phyloP scores from a whole-genome alignment of 129 eudicot species.

The Flaveria robusta region DNA sequence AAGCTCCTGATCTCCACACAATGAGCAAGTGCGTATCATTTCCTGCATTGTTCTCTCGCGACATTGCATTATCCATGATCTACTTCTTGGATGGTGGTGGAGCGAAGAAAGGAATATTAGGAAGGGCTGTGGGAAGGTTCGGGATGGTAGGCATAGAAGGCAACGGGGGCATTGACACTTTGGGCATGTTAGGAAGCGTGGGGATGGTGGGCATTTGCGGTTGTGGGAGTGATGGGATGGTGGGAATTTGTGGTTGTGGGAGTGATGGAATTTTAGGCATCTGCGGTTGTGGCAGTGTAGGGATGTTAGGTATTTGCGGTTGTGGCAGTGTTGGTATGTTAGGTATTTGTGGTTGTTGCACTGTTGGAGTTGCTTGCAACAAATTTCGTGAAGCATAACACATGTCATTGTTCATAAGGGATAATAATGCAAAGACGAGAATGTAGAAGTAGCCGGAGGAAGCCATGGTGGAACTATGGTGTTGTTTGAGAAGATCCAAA shows the following conservation, averaged over 20 bases:
- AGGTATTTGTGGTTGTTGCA: conserved; percentile 31
- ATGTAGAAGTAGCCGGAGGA: conserved; percentile 18
- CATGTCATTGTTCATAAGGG: conserved; percentile 9
- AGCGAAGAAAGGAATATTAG: conserved; percentile 22
- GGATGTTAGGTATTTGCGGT: conserved; percentile 26
- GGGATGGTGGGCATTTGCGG: conserved; percentile 24
- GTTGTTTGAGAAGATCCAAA: too few species aligned
- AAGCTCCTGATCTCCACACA: too few species aligned
- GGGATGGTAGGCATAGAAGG: conserved; percentile 29
- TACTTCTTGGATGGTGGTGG: conserved; percentile 27
- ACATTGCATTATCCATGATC: not conserved
- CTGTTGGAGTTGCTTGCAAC: conserved; percentile 25
- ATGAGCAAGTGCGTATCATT: too few species aligned
- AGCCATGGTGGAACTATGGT: conserved; percentile 2
- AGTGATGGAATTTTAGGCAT: conserved; percentile 24
- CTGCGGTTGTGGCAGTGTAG: conserved; percentile 28
- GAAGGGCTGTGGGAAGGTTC: conserved; percentile 28
- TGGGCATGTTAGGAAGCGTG: conserved; percentile 7
- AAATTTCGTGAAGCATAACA: conserved; percentile 35
- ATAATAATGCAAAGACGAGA: conserved; percentile 14
- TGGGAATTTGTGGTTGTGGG: conserved; percentile 27
- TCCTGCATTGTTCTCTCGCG: too few species aligned
- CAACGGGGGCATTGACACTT: conserved; percentile 16
- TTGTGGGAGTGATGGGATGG: conserved; percentile 13
- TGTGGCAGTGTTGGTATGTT: conserved; percentile 25